Conservation (phyloP, 1,284 basidiomycete genomes). For the Fomitiporia mediterranea region DNA sequence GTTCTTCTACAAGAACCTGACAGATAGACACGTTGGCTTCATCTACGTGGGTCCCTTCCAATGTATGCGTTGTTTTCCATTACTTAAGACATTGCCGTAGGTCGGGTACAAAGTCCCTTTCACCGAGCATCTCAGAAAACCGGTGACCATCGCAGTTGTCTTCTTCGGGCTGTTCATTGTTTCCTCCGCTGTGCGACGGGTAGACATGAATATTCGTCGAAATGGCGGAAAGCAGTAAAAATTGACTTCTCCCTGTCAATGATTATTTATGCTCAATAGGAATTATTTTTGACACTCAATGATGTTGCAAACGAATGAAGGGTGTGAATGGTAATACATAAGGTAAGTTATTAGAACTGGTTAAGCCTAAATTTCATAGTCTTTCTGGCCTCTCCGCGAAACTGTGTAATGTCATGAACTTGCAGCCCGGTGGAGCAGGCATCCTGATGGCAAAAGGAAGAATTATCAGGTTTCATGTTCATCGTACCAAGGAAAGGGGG, state of each 20-base stretch:
- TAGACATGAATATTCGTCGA: constrained; percentile 41
- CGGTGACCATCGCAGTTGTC: constrained; percentile 65
- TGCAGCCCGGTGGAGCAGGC: constrained; percentile 16
- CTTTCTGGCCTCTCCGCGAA: constrained; percentile 10
- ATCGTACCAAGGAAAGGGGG: background rate
- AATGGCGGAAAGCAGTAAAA: constrained; percentile 12
- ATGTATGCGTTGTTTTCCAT: too few species aligned
- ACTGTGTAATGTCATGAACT: constrained; percentile 20
- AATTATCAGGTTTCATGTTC: too few species aligned
- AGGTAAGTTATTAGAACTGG: background rate
- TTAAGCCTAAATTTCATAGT: background rate
- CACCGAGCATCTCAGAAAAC: constrained; percentile 79
- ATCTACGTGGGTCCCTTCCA: constrained; percentile 56
- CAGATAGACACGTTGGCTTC: constrained; percentile 70
- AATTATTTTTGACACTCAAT: background rate
- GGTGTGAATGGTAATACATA: background rate
- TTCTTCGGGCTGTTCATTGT: constrained; percentile 63
- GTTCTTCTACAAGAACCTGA: constrained; percentile 71
- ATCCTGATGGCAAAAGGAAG: constrained; percentile 3
- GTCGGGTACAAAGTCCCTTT: constrained; percentile 81
- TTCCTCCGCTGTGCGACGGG: constrained; percentile 54
- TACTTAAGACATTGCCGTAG: constrained; percentile 36
- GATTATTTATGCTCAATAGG: constrained; percentile 7
- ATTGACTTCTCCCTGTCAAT: constrained; percentile 1
- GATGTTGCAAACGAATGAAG: background rate